Conservation (phyloP, 495 filamentous ascomycete genomes). For the Penicillium bialowiezense region DNA sequence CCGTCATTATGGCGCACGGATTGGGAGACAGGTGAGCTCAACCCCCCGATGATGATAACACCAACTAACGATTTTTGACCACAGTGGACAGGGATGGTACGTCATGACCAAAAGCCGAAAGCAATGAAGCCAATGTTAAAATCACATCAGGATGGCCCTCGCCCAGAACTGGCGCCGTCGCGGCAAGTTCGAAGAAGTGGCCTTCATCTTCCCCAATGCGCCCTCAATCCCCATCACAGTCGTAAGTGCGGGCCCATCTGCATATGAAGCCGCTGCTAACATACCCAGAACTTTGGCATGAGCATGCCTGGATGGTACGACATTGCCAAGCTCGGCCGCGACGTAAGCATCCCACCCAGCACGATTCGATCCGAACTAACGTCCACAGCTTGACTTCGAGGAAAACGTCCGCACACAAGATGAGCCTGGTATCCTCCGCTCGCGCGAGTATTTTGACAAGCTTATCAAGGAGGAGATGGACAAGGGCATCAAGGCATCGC, state of each 20-base stretch:
- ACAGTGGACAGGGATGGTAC: conserved; percentile 68
- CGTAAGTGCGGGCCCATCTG: conserved; percentile 48
- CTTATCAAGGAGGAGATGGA: conserved; percentile 82
- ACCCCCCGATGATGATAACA: background rate
- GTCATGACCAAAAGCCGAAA: background rate
- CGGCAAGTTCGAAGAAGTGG: conserved; percentile 80
- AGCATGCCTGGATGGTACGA: conserved; percentile 92
- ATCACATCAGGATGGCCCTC: conserved; percentile 57
- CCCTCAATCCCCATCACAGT: conserved; percentile 83
- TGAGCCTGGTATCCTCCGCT: conserved; percentile 72
- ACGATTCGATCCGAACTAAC: background rate
- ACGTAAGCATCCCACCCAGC: conserved; percentile 29
- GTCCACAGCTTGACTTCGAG: conserved; percentile 42
- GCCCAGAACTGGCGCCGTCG: conserved; percentile 88
- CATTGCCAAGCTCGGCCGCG: conserved; percentile 59
- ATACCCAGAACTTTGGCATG: conserved; percentile 69
- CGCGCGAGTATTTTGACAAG: conserved; percentile 69
- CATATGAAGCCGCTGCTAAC: background rate
- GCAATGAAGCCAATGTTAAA: background rate
- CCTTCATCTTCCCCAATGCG: conserved; percentile 94
- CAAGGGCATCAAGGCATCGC: conserved; percentile 74
- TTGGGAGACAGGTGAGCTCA: conserved; percentile 69
- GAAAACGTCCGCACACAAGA: conserved; percentile 60
- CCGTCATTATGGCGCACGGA: conserved; percentile 91
- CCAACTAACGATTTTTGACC: conserved; percentile 12